These are phyloP conservation scores for Candida maltosa DNA, from an alignment of 805 yeast genomes.

Conservation along the genomic window DNA sequence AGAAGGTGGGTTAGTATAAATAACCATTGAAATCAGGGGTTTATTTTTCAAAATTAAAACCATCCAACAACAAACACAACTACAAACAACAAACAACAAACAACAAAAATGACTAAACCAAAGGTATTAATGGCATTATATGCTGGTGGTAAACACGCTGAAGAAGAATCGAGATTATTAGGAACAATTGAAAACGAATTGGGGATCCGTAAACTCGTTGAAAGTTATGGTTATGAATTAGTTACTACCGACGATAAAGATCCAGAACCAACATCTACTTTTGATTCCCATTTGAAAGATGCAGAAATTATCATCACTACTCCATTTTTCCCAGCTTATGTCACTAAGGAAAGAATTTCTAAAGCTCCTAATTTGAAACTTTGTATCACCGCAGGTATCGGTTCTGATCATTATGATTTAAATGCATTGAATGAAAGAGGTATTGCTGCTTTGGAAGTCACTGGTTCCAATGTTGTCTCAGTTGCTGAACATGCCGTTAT, in stretches of 20 bases:
- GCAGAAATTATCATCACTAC: conserved; percentile 79
- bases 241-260: conserved; percentile 70
- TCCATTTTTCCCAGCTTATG: conserved; percentile 80
- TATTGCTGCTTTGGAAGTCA: conserved; percentile 73
- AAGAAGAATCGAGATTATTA: conserved; percentile 55
- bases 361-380: conserved; percentile 70
- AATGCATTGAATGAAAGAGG: conserved; percentile 61
- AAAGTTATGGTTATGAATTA: conserved; percentile 62
- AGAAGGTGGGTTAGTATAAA: too few species aligned
- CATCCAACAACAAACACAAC: background rate
- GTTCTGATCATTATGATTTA: conserved; percentile 77
- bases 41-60: background rate
- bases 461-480: conserved; percentile 76
- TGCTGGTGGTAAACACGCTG: conserved; percentile 57
- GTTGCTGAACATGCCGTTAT: conserved; percentile 80
- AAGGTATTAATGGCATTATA: conserved; percentile 56
- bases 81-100: background rate
- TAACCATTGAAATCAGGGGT: too few species aligned
- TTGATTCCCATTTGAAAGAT: conserved; percentile 65
- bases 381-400: conserved; percentile 79
- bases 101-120: conserved; percentile 21
- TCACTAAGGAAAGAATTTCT: conserved; percentile 61
- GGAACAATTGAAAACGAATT: conserved; percentile 77
- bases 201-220: conserved; percentile 64
- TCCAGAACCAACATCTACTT: conserved; percentile 49